These are phyloP conservation scores for Chimonanthus salicifolius DNA, from an alignment of 164 flowering plant species.

Conservation along the genomic window DNA sequence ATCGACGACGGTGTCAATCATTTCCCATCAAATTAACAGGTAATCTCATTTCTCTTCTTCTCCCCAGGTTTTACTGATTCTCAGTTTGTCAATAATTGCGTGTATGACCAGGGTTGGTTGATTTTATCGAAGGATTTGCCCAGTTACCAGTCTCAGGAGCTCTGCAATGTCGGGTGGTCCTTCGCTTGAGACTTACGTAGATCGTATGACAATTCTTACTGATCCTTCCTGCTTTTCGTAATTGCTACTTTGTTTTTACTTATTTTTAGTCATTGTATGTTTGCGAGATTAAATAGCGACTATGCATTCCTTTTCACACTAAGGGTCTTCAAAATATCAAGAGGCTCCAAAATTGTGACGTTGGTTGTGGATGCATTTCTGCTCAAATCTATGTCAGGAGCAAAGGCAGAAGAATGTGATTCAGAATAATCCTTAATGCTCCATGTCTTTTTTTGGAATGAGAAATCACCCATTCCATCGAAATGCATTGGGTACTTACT, in stretches of 20 bases:
- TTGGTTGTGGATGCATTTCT: not conserved
- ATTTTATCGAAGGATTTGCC: not conserved
- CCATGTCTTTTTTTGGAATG: not conserved
- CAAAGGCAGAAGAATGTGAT: not conserved
- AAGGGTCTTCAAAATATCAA: not conserved
- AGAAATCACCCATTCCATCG: not conserved
- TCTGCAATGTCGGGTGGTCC: conserved; percentile 46
- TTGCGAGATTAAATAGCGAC: not conserved
- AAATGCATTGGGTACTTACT: not conserved
- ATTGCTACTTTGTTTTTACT: not conserved
- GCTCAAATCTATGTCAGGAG: not conserved
- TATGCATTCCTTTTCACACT: not conserved
- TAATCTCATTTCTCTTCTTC: no score
- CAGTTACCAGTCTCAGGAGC: not conserved
- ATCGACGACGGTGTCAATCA: no score
- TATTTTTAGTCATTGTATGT: not conserved
- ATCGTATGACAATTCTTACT: conserved; percentile 41
- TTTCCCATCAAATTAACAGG: no score
- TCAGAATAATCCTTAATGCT: not conserved
- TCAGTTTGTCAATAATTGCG: no score
- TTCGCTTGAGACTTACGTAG: conserved; percentile 67
- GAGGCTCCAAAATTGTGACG: not conserved
- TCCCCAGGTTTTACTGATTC: no score
- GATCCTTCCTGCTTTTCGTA: not conserved
- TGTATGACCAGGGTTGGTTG: not conserved